Percentiles rank a stretch among this genome's conserved stretches.
Conservation (phyloP, 371 early-diverging fungal species). For the Polyrhizophydium stewartii region DNA sequence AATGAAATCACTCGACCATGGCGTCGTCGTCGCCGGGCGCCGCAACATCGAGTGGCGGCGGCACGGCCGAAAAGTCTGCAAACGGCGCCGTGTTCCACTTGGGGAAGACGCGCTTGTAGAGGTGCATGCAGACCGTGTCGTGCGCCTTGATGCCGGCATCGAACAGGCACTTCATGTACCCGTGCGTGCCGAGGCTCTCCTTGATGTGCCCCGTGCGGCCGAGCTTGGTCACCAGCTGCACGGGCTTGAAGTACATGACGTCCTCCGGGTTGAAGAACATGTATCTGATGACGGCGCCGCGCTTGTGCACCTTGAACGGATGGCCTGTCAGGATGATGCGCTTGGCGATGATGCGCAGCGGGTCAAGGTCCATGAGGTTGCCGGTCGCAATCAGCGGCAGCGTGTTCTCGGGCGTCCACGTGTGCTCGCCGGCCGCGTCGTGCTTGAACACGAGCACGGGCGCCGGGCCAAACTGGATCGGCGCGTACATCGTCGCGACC, state of each 20-base stretch:
- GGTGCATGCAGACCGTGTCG: slow-evolving; percentile 90
- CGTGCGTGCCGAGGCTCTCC: slow-evolving; percentile 94
- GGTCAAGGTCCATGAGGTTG: slow-evolving; percentile 52
- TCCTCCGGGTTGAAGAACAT: slow-evolving; percentile 96
- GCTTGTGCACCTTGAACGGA: slow-evolving; percentile 89
- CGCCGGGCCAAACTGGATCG: slow-evolving; percentile 77
- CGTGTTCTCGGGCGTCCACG: not conserved
- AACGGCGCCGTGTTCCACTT: slow-evolving; percentile 49
- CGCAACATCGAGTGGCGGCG: too few relatives aligned
- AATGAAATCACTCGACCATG: too few relatives aligned
- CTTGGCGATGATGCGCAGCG: slow-evolving; percentile 87
- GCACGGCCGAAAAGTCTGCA: slow-evolving; percentile 6
- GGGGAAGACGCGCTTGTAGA: slow-evolving; percentile 95
- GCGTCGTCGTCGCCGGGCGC: too few relatives aligned
- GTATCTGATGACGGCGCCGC: slow-evolving; percentile 87
- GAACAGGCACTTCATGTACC: slow-evolving; percentile 94
- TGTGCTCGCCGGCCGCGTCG: not conserved
- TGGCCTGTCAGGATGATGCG: slow-evolving; percentile 92
- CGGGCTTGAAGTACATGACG: slow-evolving; percentile 89
- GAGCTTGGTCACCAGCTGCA: slow-evolving; percentile 84
- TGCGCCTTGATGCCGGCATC: slow-evolving; percentile 86
- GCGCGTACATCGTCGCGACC: slow-evolving; percentile 84
- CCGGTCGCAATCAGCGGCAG: slow-evolving; percentile 10
- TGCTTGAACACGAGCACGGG: slow-evolving; percentile 65
- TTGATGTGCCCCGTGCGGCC: slow-evolving; percentile 90